phyloP scores from a whole-genome alignment of 176 grass and related monocot species.

The Saccharum spontaneum region DNA sequence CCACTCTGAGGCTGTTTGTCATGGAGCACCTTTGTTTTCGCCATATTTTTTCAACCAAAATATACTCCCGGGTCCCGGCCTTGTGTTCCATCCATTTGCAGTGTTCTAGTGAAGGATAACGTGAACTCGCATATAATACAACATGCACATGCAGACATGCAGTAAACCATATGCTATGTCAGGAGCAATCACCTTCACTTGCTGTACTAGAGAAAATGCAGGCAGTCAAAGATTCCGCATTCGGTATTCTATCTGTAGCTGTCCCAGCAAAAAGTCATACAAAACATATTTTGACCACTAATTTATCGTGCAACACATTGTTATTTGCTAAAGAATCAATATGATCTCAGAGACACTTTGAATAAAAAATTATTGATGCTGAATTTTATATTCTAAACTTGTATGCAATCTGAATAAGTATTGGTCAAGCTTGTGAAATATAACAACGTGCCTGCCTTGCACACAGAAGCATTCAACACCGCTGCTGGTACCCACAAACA shows the following conservation, averaged over 20 bases:
- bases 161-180: slow-evolving; percentile 1
- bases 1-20: not conserved
- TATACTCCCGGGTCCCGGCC: not conserved
- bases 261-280: not conserved
- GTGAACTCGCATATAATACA: not conserved
- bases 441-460: not conserved
- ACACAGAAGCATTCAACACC: slow-evolving; percentile 29
- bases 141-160: not conserved
- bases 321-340: not conserved
- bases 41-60: not conserved
- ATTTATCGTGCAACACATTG: not conserved
- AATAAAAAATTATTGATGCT: not conserved
- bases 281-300: not conserved
- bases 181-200: slow-evolving; percentile 13
- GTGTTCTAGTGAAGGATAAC: not conserved
- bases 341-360: not conserved
- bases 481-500: slow-evolving; percentile 21
- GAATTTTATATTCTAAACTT: not conserved
- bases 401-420: no score
- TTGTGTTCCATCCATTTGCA: not conserved
- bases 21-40: not conserved
- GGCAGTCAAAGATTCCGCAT: slow-evolving; percentile 44
- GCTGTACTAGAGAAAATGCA: not conserved
- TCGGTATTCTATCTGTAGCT: no score
- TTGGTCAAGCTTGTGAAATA: no score